Evolutionary conservation across 192 early-diverging fungal genomes (phyloP).

Genomic region (Coemansia sp.): DNA sequence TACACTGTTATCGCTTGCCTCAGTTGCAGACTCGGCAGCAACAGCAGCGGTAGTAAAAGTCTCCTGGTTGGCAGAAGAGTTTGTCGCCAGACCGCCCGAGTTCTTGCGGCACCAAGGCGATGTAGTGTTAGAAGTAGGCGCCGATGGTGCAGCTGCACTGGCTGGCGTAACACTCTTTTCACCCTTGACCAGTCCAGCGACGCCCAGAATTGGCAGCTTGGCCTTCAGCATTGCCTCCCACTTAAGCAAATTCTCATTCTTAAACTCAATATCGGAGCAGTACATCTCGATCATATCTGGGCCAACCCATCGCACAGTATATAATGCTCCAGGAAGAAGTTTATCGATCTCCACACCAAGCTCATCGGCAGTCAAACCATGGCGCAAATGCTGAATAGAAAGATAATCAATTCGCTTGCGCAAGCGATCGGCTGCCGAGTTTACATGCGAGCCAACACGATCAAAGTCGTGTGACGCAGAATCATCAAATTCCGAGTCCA

Average conservation of each 20-base stretch:
- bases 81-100: too few species aligned
- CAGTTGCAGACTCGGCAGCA: background rate
- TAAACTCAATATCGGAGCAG: slow-evolving; percentile 17
- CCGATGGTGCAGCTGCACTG: too few species aligned
- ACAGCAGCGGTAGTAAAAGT: background rate
- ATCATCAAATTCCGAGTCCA: slow-evolving; percentile 34
- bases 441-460: background rate
- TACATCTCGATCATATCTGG: slow-evolving; percentile 44
- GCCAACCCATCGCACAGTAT: slow-evolving; percentile 25
- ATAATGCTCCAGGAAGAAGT: slow-evolving; percentile 19
- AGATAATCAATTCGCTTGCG: slow-evolving; percentile 31
- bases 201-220: slow-evolving; percentile 34
- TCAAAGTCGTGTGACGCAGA: slow-evolving; percentile 32
- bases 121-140: too few species aligned
- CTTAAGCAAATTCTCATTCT: slow-evolving; percentile 31
- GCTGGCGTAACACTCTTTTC: background rate
- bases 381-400: slow-evolving; percentile 38
- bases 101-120: too few species aligned
- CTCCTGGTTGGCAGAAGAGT: too few species aligned
- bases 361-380: slow-evolving; percentile 38
- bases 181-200: slow-evolving; percentile 36
- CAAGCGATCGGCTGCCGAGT: slow-evolving; percentile 26
- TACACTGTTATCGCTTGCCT: slow-evolving; percentile 13
- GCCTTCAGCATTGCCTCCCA: slow-evolving; percentile 35
- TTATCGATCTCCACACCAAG: slow-evolving; percentile 28